Conservation (phyloP, 257 asterid genomes). For the Phtheirospermum japonicum region DNA sequence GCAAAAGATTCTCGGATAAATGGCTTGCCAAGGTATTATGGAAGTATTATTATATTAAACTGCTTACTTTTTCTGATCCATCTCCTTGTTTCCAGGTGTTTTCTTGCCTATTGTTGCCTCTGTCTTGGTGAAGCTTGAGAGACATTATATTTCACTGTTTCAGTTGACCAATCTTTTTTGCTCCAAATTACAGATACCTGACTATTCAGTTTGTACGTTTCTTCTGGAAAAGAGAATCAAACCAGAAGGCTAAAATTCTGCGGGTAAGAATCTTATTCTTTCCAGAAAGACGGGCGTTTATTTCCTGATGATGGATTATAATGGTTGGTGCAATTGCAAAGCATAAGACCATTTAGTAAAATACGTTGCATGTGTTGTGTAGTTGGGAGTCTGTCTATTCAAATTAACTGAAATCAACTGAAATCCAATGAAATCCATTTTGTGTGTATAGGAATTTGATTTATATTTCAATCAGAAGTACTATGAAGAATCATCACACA, state of each 20-base stretch:
- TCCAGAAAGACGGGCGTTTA: conserved; percentile 6
- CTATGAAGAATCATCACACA: neutral
- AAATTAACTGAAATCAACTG: conserved; percentile 15
- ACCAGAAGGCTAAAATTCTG: conserved; percentile 96
- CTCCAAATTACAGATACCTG: conserved; percentile 65
- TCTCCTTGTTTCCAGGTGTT: conserved; percentile 21
- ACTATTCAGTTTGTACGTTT: conserved; percentile 93
- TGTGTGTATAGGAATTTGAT: neutral
- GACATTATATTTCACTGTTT: neutral
- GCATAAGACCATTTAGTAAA: conserved; percentile 7
- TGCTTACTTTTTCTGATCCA: conserved; percentile 22
- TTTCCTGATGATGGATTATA: conserved; percentile 24
- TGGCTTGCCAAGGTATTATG: conserved; percentile 83
- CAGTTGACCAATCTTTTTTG: conserved; percentile 28
- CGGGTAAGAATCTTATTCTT: conserved; percentile 57
- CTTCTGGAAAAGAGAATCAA: conserved; percentile 99
- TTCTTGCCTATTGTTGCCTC: conserved; percentile 25
- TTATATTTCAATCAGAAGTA: neutral
- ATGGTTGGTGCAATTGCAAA: conserved; percentile 21
- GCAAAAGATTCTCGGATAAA: conserved; percentile 82
- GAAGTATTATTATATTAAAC: neutral
- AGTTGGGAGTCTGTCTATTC: conserved; percentile 2
- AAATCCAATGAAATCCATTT: neutral
- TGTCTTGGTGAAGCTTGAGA: conserved; percentile 9
- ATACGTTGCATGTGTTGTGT: conserved; percentile 3